Base-by-base conservation (phyloP, 352 stramenopile species). In the Phytophthora litchii region DNA sequence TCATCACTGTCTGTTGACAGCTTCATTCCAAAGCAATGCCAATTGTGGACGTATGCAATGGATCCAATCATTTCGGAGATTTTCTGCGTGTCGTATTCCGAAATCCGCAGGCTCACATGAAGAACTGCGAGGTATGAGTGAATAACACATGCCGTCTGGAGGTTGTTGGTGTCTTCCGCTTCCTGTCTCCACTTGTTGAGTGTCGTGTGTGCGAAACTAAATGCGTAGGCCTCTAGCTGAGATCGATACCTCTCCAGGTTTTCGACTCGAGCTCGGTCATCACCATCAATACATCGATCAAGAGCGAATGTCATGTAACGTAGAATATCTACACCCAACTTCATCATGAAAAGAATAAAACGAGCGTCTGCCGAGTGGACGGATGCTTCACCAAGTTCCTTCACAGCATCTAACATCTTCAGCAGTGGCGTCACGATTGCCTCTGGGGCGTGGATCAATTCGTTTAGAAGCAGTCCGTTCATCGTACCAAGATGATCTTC, bases 401-500 rank as follows among this genome's bases (percentile, higher is more conserved):
- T 86, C 41, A 94, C 85, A 9, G 81, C 83, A 17, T 91, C 60
- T 11, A 96, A 55, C 78, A 97, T 94, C 34, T 86, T 83, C n/a
- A 96, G 36, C 11, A 96, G 51, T 7, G 88, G 83, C 10, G 64
- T 40, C 25, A 95, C 46, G 34, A 94, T 72, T 20, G 86, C 94
- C 59, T 98, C 91, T 25, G 97, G 96, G 5, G 92, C 96, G 70
- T 99, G 97, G 12, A 96, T 80, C 41, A 99, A 87, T 64, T 99
- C 97, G 67, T 99, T 99, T 45, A 99, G 91, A 11, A 99, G 76
- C 19, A 98, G 92, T 3, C 97, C 97, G 52, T 97, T 94, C 67
- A 98, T 96, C 2, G 97, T 99, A 8, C 96, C 90, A 20, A 99
- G 74, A 55, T 96, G 74, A 20, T 96, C 85, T 67, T 89, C 85